Percentiles rank a stretch among this genome's conserved stretches.
phyloP scores from a whole-genome alignment of 768 basidiomycete genomes.

The Rossbeevera mucosa region DNA sequence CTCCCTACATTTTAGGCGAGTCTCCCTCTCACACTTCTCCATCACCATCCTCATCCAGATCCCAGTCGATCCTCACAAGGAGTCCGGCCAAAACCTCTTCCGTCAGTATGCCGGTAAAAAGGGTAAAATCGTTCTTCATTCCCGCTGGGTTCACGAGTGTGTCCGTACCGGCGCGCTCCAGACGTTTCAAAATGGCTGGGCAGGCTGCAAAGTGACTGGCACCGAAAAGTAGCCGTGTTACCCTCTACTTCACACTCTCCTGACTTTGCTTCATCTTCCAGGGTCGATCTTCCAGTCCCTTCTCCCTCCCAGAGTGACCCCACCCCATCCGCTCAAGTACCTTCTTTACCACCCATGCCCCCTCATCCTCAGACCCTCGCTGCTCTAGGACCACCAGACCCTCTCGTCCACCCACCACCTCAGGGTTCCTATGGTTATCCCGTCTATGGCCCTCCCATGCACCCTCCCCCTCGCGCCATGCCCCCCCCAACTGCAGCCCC shows the following conservation, averaged over 20 bases:
- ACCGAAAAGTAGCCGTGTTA: conserved; percentile 56
- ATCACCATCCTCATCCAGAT: conserved; percentile 3
- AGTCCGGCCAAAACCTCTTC: conserved; percentile 76
- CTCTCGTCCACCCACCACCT: conserved; percentile 29
- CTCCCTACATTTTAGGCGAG: conserved; percentile 75
- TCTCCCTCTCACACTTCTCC: conserved; percentile 11
- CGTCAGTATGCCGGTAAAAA: conserved; percentile 78
- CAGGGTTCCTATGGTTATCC: conserved; percentile 28
- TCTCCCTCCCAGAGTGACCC: conserved; percentile 22
- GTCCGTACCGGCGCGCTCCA: conserved; percentile 64
- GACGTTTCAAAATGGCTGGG: conserved; percentile 74
- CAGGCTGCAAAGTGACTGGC: conserved; percentile 76
- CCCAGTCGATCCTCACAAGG: conserved; percentile 72
- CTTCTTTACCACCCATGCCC: conserved; percentile 24
- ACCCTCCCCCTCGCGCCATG: conserved; percentile 36
- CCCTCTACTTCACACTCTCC: not conserved
- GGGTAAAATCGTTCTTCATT: conserved; percentile 69
- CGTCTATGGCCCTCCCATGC: conserved; percentile 40
- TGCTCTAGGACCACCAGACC: conserved; percentile 25
- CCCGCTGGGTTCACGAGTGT: conserved; percentile 76
- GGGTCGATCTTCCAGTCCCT: conserved; percentile 23
- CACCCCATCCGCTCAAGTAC: conserved; percentile 22
- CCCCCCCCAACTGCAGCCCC: conserved; percentile 45
- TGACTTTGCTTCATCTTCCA: conserved; percentile 2
- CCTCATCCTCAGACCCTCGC: conserved; percentile 26